Evolutionary conservation across 2,329 filamentous ascomycete species (phyloP).

Genomic region (Cytospora piceae): DNA sequence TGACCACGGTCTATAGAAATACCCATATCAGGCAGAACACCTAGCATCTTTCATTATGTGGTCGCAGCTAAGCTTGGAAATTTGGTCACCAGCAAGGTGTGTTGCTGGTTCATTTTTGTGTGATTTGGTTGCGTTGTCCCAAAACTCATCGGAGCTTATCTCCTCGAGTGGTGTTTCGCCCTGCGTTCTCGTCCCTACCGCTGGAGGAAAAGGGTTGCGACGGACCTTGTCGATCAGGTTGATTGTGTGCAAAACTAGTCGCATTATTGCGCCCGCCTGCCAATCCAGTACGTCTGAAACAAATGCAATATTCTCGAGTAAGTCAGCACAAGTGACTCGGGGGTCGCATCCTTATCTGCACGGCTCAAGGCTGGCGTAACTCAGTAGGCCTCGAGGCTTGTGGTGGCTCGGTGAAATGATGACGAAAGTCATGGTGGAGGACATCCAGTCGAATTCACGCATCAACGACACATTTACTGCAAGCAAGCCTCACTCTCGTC

Average conservation of each 20-base stretch:
- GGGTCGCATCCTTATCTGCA: background rate
- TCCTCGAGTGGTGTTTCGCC: slow-evolving; percentile 15
- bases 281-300: background rate
- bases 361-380: background rate
- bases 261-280: slow-evolving; percentile 13
- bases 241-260: slow-evolving; percentile 10
- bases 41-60: too few species aligned
- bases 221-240: slow-evolving; percentile 17
- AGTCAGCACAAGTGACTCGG: background rate
- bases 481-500: background rate
- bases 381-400: background rate
- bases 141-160: background rate
- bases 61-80: too few species aligned
- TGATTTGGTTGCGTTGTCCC: background rate
- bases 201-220: slow-evolving; percentile 8
- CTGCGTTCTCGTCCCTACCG: slow-evolving; percentile 11
- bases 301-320: background rate
- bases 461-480: background rate
- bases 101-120: too few species aligned
- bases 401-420: background rate
- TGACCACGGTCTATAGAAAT: too few species aligned
- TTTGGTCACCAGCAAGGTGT: too few species aligned
- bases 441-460: background rate
- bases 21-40: too few species aligned
- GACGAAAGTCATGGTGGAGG: background rate